These are phyloP conservation scores for Penicillium turbatum DNA, from an alignment of 495 filamentous ascomycete species.

Conservation along the genomic window DNA sequence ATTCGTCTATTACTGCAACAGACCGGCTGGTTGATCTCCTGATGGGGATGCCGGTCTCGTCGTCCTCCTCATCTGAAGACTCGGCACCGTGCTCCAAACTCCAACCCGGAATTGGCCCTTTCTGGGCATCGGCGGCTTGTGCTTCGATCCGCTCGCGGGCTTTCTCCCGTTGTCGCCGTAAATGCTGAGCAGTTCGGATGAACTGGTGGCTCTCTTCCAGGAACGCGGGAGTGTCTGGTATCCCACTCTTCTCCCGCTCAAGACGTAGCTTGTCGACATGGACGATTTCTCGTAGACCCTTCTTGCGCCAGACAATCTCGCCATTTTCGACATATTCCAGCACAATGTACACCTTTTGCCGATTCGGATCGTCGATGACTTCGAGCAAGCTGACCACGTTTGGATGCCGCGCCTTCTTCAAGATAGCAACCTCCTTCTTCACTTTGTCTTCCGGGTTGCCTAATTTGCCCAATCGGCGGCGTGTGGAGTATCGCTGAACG, in stretches of 20 bases:
- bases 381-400: conserved; percentile 93
- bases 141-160: conserved; percentile 49
- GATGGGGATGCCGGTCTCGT: conserved; percentile 35
- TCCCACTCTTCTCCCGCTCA: conserved; percentile 64
- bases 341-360: conserved; percentile 97
- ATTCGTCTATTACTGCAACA: conserved; percentile 26
- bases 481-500: conserved; percentile 90
- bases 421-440: conserved; percentile 92
- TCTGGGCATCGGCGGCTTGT: conserved; percentile 43
- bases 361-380: conserved; percentile 93
- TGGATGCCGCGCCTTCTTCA: conserved; percentile 95
- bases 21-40: conserved; percentile 36
- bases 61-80: conserved; percentile 53
- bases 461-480: conserved; percentile 75
- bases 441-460: conserved; percentile 84
- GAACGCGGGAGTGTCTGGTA: conserved; percentile 47
- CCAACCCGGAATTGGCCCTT: conserved; percentile 55
- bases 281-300: conserved; percentile 73
- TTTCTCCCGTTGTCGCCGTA: conserved; percentile 54
- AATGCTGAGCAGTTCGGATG: conserved; percentile 51
- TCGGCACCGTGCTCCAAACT: conserved; percentile 77
- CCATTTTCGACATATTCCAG: conserved; percentile 90
- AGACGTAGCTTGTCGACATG: conserved; percentile 74
- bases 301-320: conserved; percentile 89
- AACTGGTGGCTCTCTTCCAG: conserved; percentile 60